Percentiles rank a stretch among this genome's conserved stretches.
phyloP scores from a whole-genome alignment of 1,284 basidiomycete species.

The Dichomitus squalens region DNA sequence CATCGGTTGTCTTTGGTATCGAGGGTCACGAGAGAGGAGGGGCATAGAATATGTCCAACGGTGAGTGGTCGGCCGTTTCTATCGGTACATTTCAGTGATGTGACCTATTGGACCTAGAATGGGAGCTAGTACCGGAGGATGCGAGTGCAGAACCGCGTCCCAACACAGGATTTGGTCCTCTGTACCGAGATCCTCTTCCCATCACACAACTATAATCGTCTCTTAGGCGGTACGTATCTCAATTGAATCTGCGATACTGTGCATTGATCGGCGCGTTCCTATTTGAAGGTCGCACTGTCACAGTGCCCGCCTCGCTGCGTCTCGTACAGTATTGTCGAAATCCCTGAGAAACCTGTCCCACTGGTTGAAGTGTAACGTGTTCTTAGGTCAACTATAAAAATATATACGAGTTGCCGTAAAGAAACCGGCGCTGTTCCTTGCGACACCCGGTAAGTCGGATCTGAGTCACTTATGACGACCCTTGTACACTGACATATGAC shows the following conservation, averaged over 20 bases:
- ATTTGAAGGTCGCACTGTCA: background rate
- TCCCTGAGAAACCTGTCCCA: background rate
- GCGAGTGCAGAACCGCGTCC: background rate
- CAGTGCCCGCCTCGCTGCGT: background rate
- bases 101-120: background rate
- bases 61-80: too few relatives aligned
- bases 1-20: too few relatives aligned
- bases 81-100: too few relatives aligned
- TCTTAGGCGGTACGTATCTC: background rate
- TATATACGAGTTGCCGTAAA: too few relatives aligned
- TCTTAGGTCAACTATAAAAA: too few relatives aligned
- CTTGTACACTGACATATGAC: too few relatives aligned
- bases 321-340: background rate
- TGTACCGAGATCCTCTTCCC: background rate
- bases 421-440: too few relatives aligned
- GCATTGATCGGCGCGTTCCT: conserved; percentile 1
- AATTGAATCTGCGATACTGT: background rate
- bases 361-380: background rate
- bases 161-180: background rate
- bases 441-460: too few relatives aligned
- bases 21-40: too few relatives aligned
- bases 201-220: background rate
- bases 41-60: too few relatives aligned
- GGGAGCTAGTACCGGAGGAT: background rate
- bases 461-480: too few relatives aligned